Evolutionary conservation across 2,329 filamentous ascomycete species (phyloP).

Genomic region (Ophiocordyceps camponoti-floridani): DNA sequence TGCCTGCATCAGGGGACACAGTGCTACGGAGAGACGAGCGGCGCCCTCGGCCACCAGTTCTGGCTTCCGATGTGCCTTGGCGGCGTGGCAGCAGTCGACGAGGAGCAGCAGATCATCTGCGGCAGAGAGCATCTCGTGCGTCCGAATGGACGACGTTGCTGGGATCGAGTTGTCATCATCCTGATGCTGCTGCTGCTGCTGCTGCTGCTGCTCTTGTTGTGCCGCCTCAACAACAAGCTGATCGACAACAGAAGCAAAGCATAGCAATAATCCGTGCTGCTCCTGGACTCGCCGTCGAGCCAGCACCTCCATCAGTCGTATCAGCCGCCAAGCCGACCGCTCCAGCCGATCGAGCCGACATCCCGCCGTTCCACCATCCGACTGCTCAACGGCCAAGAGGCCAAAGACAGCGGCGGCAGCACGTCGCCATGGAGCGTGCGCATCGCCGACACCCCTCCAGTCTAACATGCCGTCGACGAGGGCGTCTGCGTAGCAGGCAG

Average conservation of each 20-base stretch:
- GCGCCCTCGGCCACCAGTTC: slow-evolving; percentile 47
- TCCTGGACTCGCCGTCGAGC: slow-evolving; percentile 44
- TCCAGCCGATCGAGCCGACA: slow-evolving; percentile 9
- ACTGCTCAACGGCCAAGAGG: slow-evolving; percentile 26
- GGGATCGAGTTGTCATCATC: too few species aligned
- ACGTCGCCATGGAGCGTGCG: slow-evolving; percentile 56
- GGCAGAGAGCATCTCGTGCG: background rate
- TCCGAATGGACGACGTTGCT: background rate
- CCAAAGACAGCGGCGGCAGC: slow-evolving; percentile 56
- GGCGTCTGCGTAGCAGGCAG: slow-evolving; percentile 49
- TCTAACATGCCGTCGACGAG: slow-evolving; percentile 54
- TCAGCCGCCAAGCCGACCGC: slow-evolving; percentile 22
- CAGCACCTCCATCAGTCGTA: slow-evolving; percentile 25
- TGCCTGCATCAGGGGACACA: slow-evolving; percentile 27
- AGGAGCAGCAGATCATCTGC: background rate
- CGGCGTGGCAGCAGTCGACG: background rate
- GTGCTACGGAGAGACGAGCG: slow-evolving; percentile 37
- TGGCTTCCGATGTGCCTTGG: slow-evolving; percentile 31
- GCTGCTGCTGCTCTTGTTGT: too few species aligned
- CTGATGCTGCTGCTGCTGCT: too few species aligned
- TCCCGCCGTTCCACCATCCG: slow-evolving; percentile 5
- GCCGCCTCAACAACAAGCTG: slow-evolving; percentile 2
- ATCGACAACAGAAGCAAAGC: slow-evolving; percentile 40
- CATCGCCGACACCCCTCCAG: slow-evolving; percentile 79
- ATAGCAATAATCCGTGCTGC: slow-evolving; percentile 47